Evolutionary conservation across 2,329 filamentous ascomycete genomes (phyloP), one percentile per base, ranked within the genome.

Genomic region (Penicillium sp.): DNA sequence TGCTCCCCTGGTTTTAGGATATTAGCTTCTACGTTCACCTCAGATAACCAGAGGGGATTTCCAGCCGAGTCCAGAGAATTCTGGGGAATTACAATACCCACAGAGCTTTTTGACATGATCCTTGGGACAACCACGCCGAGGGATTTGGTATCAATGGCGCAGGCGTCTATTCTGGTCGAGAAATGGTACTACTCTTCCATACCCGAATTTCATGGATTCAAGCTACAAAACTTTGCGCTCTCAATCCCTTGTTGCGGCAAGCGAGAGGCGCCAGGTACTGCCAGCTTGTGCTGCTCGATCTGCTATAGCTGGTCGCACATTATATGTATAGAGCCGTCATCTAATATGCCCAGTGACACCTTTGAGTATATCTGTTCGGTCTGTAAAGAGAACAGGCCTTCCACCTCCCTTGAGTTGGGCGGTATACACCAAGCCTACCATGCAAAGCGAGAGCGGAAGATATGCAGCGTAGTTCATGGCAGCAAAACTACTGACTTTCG

Each of bases 241-340:
- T 70, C 66, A 15, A 60, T 74, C 13, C 64, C 67, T 3, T 73
- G 69, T 52, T 71, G 71, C 55, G 70, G 71, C 23, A 65, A 65
- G 44, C 67, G 64, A 26, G 41, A 45, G n/a, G 56, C 56, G 47
- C 55, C 23, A 41, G 50, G 21, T 72, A 67, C 56, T 63, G 63
- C 26, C 5, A 11, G 59, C 69, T 41, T 48, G 15, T 41, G 50
- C 52, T 19, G 55, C 57, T 50, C 53, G 56, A 17, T 51, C 45
- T 46, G 47, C 21, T 15, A 62, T 65, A 49, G 48, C 57, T 41
- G 35, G 35, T 13, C 35, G 11, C 35, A 41, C 35, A 41, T 41
- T 11, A 15, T 15, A 15, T 41, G 35, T 41, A 41, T 41, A 13
- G 35, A 11, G 5, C 2, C 5, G 11, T 41, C 35, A 41, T 41